Evolutionary conservation across 805 yeast genomes (phyloP), one percentile per base, ranked within the genome.

Genomic region (Suhomyces vadensis): DNA sequence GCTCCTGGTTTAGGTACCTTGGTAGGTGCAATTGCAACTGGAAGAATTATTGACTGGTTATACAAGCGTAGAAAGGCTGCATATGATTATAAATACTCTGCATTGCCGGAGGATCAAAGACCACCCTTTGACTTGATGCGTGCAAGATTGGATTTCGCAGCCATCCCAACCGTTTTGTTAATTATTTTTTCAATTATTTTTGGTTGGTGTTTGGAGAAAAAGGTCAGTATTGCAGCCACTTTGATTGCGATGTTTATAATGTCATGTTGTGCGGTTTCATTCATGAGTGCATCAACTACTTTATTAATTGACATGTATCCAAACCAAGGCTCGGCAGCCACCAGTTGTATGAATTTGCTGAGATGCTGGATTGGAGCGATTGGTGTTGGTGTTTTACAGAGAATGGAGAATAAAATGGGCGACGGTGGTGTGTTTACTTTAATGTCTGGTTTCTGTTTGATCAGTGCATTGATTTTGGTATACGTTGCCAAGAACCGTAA

Each of bases 301-400:
- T 63, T 89, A 31, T 60, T 87, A 43, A 85, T 88, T n/a, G 96
- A 90, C 56, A 58, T 88, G 45, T 82, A 75, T 49, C 95, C 96
- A 0, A 62, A 73, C 3, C 75, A 76, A 37, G 75, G 89, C 0
- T 87, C 95, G 0, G 79, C 92, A 3, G 84, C 91, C 4, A 77
- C 88, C 0, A 84, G 94, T 7, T 73, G 85, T 39, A 71, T 84
- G 49, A 90, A 90, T 56, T 65, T 89, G 22, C 72, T 81, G 17
- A 69, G 97, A 53, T 90, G 96, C 58, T 68, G 78, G n/a, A 54
- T 80, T 38, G 83, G 84, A 23, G 95, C 95, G 0, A 73, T 79
- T 1, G 81, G 85, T 35, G 74, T 85, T 16, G 94, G 87, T 0
- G 82, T 81, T 2, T 68, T 87, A 16, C 75, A 80, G 16, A 73